A percentile compares a stretch with the other conserved stretches of the same genome.
Evolutionary conservation across 345 rosid species (phyloP).

Genomic region (Lepidium didymum): DNA sequence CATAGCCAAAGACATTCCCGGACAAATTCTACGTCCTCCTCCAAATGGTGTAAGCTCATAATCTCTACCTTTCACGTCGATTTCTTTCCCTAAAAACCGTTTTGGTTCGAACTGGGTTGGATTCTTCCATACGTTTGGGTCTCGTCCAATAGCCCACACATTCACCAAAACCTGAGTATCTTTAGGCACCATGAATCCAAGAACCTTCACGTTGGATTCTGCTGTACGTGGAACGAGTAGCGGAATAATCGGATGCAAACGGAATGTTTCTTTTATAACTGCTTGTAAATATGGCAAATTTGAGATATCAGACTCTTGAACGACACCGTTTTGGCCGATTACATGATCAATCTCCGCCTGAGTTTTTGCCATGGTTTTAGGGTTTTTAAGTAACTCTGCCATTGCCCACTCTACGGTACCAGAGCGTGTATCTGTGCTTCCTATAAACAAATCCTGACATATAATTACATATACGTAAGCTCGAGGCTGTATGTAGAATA

Average conservation of each 20-base stretch:
- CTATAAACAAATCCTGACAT: constrained; percentile 35
- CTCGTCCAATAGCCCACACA: constrained; percentile 12
- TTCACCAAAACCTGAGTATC: constrained; percentile 4
- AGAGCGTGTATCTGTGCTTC: constrained; percentile 38
- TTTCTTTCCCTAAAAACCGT: constrained; percentile 1
- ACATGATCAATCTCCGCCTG: constrained; percentile 18
- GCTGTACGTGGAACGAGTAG: constrained; percentile 32
- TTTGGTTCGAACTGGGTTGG: neutral
- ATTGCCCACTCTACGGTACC: constrained; percentile 29
- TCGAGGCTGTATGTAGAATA: too few species aligned
- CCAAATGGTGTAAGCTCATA: constrained; percentile 19
- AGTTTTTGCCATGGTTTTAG: constrained; percentile 11
- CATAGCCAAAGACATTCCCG: constrained; percentile 7
- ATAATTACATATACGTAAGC: neutral
- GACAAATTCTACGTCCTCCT: constrained; percentile 16
- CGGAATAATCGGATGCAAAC: constrained; percentile 34
- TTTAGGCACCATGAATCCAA: constrained; percentile 3
- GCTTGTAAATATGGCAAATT: constrained; percentile 33
- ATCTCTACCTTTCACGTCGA: constrained; percentile 1
- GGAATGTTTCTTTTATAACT: constrained; percentile 33
- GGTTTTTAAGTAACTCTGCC: constrained; percentile 25
- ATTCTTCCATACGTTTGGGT: constrained; percentile 14
- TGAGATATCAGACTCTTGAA: constrained; percentile 29
- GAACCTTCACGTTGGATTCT: neutral
- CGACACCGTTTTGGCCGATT: constrained; percentile 17